Evolutionary conservation across 2,329 filamentous ascomycete species (phyloP), one percentile per base, ranked within the genome.

Genomic region (Xylariomycetidae sp.): DNA sequence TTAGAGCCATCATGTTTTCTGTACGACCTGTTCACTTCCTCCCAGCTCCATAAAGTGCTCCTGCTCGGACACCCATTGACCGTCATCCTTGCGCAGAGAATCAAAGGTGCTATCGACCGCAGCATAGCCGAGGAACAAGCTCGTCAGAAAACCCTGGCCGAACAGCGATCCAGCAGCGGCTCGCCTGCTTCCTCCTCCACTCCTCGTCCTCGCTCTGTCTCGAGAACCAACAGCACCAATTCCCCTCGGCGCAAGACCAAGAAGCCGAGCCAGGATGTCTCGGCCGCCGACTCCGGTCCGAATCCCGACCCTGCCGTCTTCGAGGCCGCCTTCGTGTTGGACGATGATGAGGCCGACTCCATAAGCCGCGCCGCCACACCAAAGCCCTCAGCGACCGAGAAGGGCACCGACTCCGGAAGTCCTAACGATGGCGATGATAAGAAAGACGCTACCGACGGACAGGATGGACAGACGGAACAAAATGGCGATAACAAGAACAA

Each of bases 81-180:
- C 19, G n/a, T 14, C 18, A 26, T 14, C n/a, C 20, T 13, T 32
- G 23, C 39, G 12, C 56, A 92, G 84, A 77, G 85, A 68, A 69
- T 94, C 49, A 85, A 86, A 65, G 85, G 82, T 52, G 84, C 83
- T 39, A 87, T 94, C 58, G 85, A 94, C 58, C 79, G 80, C 50
- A 82, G 82, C 52, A 92, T 95, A 52, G 85, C 87, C 52, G 87
- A 95, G 64, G 89, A 95, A 64, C 86, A 94, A 62, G 84, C 86
- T 37, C 82, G 85, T 38, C 83, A 88, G 56, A 75, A 75, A 53
- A 61, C 67, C 31, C 48, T 64, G 25, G 50, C 68, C 42, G 57
- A 68, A 5, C 65, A 68, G 32, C 61, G 71, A 48, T 51, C 58
- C 46, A 60, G 61, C 37, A 50, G 63, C 49, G 50, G 58, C 52